Base-by-base conservation (phyloP, 1,284 basidiomycete genomes). In the Ganoderma resinaceum region DNA sequence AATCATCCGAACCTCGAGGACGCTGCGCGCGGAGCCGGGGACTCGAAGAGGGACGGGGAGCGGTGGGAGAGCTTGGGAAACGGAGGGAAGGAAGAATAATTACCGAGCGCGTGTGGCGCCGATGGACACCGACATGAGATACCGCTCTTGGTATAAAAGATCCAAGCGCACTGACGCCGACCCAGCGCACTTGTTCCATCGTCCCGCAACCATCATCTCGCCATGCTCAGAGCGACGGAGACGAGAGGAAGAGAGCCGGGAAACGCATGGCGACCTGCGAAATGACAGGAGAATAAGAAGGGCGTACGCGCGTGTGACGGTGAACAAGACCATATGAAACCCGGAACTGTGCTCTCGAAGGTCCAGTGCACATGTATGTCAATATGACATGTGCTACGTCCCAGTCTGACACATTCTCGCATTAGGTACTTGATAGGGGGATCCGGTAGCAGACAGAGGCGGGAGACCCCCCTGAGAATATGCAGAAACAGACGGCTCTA, bases 51-150 rank as follows among this genome's bases (percentile, higher is more conserved):
- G 29, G 33, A 33, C 26, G 16, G 23, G 42, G 58, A 58, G n/a
- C 31, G 33, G 40, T 59, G 53, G 55, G 53, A 46, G 29, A 37
- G n/a, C 43, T 23, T 49, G 46, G 46, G 46, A 49, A 26, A 42
- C 63, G 63, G 63, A 43, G 65, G 63, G 65, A 68, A 67, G 63
- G 61, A 60, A 57, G 66, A 55, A 63, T 64, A 72, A 69, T 69
- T 67, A 52, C 70, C 70, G 70, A 72, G 57, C 59, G 53, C 29
- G 40, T 63, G 59, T 52, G 58, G 55, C 57, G 63, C 63, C 53
- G 63, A 57, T 37, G 40, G 61, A 43, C 57, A 62, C 69, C 66
- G 69, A 62, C 35, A 1, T 3, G 1, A 43, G 18, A 5, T 62
- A 55, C 43, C 4, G 12, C 6, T 31, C 65, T 5, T 64, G 68